These are phyloP conservation scores for Macrolepiota albuminosa DNA, from an alignment of 768 basidiomycete species.

Conservation along the genomic window DNA sequence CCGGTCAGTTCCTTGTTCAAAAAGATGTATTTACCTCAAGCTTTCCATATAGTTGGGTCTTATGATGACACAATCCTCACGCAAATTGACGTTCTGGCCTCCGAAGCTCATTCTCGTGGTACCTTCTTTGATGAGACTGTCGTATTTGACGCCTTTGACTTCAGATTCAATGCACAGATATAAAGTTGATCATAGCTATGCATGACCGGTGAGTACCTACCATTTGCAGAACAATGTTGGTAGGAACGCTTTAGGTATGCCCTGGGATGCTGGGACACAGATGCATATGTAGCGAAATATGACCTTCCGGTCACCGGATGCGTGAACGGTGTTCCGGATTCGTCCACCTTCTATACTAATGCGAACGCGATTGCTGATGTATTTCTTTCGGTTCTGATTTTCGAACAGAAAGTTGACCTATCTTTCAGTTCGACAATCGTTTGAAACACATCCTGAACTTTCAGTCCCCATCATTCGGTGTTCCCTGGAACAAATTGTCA, in stretches of 20 bases:
- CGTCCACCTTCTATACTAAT: conserved; percentile 21
- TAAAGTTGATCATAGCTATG: conserved; percentile 24
- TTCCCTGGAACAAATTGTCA: conserved; percentile 21
- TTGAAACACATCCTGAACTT: conserved; percentile 22
- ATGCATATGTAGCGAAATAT: conserved; percentile 22
- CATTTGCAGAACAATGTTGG: background rate
- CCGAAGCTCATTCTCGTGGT: conserved; percentile 21
- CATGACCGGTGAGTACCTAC: conserved; percentile 15
- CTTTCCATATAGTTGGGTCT: conserved; percentile 14
- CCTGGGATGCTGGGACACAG: conserved; percentile 23
- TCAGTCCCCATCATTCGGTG: conserved; percentile 19
- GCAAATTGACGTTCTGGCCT: conserved; percentile 19
- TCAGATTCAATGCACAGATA: conserved; percentile 10
- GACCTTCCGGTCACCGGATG: conserved; percentile 18
- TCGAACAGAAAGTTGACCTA: background rate
- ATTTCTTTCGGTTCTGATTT: background rate
- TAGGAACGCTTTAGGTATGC: conserved; percentile 13
- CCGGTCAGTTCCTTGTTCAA: conserved; percentile 7
- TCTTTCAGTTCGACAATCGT: conserved; percentile 19
- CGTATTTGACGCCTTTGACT: background rate
- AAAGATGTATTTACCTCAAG: background rate
- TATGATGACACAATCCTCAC: conserved; percentile 22
- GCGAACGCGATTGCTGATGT: conserved; percentile 21
- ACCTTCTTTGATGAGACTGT: background rate
- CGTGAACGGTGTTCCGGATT: conserved; percentile 22